A percentile compares a stretch with the other conserved stretches of the same genome.
phyloP scores from a whole-genome alignment of 2,329 filamentous ascomycete species.

The Madurella fahalii region DNA sequence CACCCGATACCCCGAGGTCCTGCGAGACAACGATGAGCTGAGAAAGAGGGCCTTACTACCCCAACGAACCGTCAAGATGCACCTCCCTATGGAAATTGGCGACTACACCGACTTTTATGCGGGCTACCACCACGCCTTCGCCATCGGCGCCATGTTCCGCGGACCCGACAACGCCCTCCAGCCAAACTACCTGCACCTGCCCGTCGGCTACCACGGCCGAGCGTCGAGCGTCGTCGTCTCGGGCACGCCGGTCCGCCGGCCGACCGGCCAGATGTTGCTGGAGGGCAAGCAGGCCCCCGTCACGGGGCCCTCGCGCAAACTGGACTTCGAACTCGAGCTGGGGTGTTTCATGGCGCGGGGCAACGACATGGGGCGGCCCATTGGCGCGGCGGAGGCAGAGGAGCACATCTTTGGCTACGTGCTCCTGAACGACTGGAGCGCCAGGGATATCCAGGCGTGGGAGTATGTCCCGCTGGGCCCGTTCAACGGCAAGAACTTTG shows the following conservation, averaged over 20 bases:
- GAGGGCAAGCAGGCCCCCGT: constrained; percentile 61
- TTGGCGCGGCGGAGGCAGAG: constrained; percentile 61
- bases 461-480: constrained; percentile 80
- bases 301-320: constrained; percentile 59
- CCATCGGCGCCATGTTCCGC: constrained; percentile 66
- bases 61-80: constrained; percentile 56
- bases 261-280: constrained; percentile 68
- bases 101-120: constrained; percentile 88
- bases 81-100: constrained; percentile 72
- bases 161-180: constrained; percentile 69
- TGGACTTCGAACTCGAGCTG: constrained; percentile 79
- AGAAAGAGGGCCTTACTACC: constrained; percentile 57
- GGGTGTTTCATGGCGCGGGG: constrained; percentile 67
- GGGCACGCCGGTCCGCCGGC: constrained; percentile 67
- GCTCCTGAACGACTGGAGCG: constrained; percentile 84
- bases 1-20: constrained; percentile 55
- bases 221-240: constrained; percentile 72
- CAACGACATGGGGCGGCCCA: constrained; percentile 60
- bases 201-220: constrained; percentile 77
- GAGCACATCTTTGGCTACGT: constrained; percentile 75
- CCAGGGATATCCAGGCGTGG: constrained; percentile 77
- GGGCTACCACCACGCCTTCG: constrained; percentile 70
- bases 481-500: constrained; percentile 83
- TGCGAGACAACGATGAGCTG: constrained; percentile 58
- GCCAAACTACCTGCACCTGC: constrained; percentile 76